Evolutionary conservation across 345 rosid genomes (phyloP).

Genomic region (Atalantia buxifolia): DNA sequence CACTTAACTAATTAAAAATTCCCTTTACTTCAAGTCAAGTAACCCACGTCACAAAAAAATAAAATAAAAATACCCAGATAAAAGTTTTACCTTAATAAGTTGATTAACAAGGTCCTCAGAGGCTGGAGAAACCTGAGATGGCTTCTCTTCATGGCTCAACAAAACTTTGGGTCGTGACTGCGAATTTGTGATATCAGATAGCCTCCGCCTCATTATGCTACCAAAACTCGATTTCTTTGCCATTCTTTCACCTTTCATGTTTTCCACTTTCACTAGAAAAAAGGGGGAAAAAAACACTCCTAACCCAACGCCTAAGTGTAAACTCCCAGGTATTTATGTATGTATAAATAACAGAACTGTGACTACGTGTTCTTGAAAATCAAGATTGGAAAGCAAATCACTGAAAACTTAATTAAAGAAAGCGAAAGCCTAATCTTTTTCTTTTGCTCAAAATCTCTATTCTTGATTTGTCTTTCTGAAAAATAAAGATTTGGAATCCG

Average conservation of each 20-base stretch:
- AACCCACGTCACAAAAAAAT: background rate
- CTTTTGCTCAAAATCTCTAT: background rate
- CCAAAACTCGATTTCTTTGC: conserved; percentile 52
- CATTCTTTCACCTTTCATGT: conserved; percentile 36
- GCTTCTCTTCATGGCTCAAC: conserved; percentile 22
- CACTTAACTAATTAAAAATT: background rate
- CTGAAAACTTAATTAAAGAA: background rate
- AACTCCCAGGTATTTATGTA: background rate
- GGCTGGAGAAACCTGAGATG: conserved; percentile 14
- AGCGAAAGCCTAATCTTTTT: background rate
- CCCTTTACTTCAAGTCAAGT: background rate
- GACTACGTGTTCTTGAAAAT: background rate
- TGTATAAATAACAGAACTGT: background rate
- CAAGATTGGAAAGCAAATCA: background rate
- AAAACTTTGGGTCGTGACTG: conserved; percentile 36
- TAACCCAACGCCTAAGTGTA: background rate
- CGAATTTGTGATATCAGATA: conserved; percentile 64
- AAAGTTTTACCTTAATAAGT: conserved; percentile 40
- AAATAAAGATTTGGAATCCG: conserved; percentile 7
- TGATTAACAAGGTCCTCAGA: conserved; percentile 34
- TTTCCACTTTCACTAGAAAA: background rate
- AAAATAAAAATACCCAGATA: background rate
- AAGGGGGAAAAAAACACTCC: no score
- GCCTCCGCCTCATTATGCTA: conserved; percentile 42
- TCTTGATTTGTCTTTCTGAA: background rate